These are phyloP conservation scores for Bondarzewia mesenterica DNA, from an alignment of 1,284 basidiomycete species.

Conservation along the genomic window DNA sequence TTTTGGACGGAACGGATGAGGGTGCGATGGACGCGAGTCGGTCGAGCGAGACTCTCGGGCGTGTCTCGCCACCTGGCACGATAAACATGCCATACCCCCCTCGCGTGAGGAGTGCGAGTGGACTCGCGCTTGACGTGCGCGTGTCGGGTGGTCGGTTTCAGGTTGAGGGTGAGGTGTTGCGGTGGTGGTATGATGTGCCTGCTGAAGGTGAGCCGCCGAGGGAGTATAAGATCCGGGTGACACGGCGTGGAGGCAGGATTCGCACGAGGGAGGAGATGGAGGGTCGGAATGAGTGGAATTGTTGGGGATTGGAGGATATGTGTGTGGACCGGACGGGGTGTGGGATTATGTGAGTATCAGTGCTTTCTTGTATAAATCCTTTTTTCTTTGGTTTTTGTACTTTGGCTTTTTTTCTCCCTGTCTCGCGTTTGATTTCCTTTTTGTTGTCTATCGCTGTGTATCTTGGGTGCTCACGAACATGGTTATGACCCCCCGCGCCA, in stretches of 20 bases:
- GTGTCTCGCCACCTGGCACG: no score
- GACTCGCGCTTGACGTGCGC: conserved; percentile 35
- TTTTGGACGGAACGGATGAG: conserved; percentile 7
- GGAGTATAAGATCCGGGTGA: conserved; percentile 62
- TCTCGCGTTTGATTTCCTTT: neutral
- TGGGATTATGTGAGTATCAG: conserved; percentile 6
- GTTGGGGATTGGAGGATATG: conserved; percentile 10
- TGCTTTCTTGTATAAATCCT: neutral
- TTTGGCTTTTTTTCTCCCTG: neutral
- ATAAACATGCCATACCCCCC: conserved; percentile 11
- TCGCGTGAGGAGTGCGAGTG: neutral
- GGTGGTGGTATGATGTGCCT: conserved; percentile 83
- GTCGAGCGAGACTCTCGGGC: conserved; percentile 13
- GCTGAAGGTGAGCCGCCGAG: conserved; percentile 31
- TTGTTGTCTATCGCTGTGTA: neutral
- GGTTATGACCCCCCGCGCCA: neutral
- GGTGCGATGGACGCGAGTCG: neutral
- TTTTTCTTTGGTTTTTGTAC: neutral
- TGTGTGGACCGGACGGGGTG: neutral
- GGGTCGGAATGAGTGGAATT: conserved; percentile 4
- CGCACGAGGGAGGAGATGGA: conserved; percentile 21
- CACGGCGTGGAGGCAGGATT: conserved; percentile 55
- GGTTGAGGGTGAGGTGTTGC: conserved; percentile 63
- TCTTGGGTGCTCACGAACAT: neutral
- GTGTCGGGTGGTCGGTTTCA: conserved; percentile 65